Evolutionary conservation across 257 asterid genomes (phyloP).

Genomic region (Asclepias syriaca): DNA sequence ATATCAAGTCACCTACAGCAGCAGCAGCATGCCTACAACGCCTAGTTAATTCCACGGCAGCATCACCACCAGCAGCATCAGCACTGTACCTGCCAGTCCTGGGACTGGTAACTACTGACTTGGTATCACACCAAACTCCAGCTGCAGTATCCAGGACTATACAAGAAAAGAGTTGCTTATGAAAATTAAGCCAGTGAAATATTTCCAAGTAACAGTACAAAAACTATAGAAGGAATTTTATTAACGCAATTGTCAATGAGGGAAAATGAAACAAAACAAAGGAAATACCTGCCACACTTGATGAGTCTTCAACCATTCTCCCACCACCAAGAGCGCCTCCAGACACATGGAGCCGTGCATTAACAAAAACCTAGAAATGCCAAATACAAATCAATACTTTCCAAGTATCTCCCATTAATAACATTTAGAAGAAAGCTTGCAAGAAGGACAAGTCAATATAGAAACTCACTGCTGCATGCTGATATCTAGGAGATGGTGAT

Average conservation of each 20-base stretch:
- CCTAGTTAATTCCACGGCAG: slow-evolving; percentile 94
- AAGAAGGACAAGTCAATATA: background rate
- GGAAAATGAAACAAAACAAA: slow-evolving; percentile 1
- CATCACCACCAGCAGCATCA: slow-evolving; percentile 99
- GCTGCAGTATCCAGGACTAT: slow-evolving; percentile 98
- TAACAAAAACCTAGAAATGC: slow-evolving; percentile 76
- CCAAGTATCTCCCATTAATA: background rate
- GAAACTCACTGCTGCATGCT: slow-evolving; percentile 91
- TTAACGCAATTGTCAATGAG: background rate
- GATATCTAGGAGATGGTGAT: slow-evolving; percentile 98
- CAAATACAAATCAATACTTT: slow-evolving; percentile 11
- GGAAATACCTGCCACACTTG: slow-evolving; percentile 86
- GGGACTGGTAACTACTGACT: slow-evolving; percentile 91
- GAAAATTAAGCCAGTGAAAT: background rate
- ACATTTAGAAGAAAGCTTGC: background rate
- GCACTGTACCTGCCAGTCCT: slow-evolving; percentile 97
- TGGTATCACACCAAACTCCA: slow-evolving; percentile 99
- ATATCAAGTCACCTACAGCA: slow-evolving; percentile 95
- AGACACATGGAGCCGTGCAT: slow-evolving; percentile 97
- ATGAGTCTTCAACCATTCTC: slow-evolving; percentile 99
- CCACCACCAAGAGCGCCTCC: slow-evolving; percentile 99
- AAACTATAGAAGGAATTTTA: background rate
- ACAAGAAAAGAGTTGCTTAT: slow-evolving; percentile 8
- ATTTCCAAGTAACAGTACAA: background rate
- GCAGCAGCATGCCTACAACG: slow-evolving; percentile 99